Evolutionary conservation across 2,329 filamentous ascomycete genomes (phyloP).

Genomic region (Dothistroma pini): DNA sequence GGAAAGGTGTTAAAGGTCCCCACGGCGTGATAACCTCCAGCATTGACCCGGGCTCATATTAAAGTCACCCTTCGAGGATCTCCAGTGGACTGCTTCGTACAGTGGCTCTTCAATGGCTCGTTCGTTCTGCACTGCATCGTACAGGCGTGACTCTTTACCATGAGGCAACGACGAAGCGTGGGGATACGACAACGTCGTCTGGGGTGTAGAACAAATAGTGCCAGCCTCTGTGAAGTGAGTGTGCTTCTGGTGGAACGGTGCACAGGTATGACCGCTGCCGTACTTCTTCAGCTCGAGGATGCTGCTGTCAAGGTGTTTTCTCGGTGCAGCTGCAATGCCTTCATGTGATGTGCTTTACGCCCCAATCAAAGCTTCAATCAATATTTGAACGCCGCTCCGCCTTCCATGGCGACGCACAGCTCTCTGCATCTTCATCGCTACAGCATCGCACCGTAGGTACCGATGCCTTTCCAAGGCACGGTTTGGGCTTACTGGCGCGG

Average conservation of each 20-base stretch:
- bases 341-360: no score
- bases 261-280: neutral
- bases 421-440: neutral
- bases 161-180: no score
- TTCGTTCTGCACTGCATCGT: no score
- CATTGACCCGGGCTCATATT: neutral
- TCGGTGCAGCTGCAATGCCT: no score
- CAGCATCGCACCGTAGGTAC: neutral
- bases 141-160: no score
- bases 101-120: no score
- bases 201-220: no score
- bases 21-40: neutral
- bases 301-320: no score
- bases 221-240: neutral
- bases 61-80: no score
- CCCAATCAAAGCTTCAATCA: neutral
- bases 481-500: neutral
- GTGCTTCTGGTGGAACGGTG: neutral
- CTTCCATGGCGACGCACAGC: neutral
- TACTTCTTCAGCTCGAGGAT: no score
- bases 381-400: neutral
- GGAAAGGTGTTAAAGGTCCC: neutral
- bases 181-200: no score
- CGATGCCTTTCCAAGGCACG: neutral
- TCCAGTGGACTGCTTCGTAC: no score